phyloP scores from a whole-genome alignment of 1,284 basidiomycete species.

The Sporisorium sorghi region DNA sequence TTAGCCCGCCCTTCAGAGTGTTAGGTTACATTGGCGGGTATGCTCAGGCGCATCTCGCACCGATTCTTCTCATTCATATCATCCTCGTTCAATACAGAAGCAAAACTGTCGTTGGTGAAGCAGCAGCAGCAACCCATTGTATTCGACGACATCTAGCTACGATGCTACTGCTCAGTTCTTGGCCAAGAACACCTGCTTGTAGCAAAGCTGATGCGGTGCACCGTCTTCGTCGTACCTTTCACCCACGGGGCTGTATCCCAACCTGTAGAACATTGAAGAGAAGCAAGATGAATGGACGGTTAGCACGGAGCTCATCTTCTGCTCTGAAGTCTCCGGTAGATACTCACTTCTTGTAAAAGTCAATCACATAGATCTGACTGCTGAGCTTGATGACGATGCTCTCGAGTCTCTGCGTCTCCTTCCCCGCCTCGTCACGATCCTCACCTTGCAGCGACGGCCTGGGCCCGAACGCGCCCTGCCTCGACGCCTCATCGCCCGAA shows the following conservation, averaged over 20 bases:
- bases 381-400: constrained; percentile 53
- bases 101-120: background rate
- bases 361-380: constrained; percentile 46
- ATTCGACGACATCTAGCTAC: too few relatives aligned
- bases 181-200: constrained; percentile 35
- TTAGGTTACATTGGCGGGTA: constrained; percentile 1
- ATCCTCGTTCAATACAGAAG: background rate
- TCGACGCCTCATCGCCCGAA: constrained; percentile 11
- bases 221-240: constrained; percentile 48
- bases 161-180: constrained; percentile 5
- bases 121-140: too few relatives aligned
- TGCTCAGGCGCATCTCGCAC: background rate
- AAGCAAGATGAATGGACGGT: background rate
- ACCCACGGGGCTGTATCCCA: constrained; percentile 43
- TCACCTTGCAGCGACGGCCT: constrained; percentile 10
- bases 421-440: background rate
- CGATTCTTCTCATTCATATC: background rate
- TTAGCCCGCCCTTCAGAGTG: background rate
- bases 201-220: constrained; percentile 45
- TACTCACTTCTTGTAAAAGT: constrained; percentile 49
- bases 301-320: too few relatives aligned
- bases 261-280: constrained; percentile 10
- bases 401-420: constrained; percentile 18
- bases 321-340: too few relatives aligned
- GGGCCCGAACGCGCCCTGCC: constrained; percentile 40